These are phyloP conservation scores for Thermochaetoides thermophila DNA, from an alignment of 495 filamentous ascomycete genomes.

Conservation along the genomic window DNA sequence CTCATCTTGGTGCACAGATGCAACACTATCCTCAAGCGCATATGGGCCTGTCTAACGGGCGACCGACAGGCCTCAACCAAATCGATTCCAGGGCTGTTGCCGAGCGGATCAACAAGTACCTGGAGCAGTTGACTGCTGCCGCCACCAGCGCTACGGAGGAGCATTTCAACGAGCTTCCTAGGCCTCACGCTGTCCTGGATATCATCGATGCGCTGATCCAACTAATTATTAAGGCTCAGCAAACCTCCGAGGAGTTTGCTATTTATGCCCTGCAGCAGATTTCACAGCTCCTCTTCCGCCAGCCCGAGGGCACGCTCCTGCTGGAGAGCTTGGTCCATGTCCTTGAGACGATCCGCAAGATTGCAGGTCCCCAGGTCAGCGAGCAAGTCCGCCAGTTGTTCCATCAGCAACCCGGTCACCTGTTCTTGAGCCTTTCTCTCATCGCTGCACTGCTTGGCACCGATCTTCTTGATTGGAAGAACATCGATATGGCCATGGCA, in stretches of 20 bases:
- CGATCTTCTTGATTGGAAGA: constrained; percentile 64
- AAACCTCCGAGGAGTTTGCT: constrained; percentile 51
- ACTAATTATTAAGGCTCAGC: constrained; percentile 38
- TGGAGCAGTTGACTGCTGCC: constrained; percentile 54
- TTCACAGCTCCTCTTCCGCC: constrained; percentile 49
- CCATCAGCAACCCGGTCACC: constrained; percentile 48
- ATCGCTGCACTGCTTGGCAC: constrained; percentile 55
- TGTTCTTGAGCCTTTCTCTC: constrained; percentile 63
- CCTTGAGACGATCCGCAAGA: constrained; percentile 63
- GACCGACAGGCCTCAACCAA: constrained; percentile 45
- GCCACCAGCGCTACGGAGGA: constrained; percentile 52
- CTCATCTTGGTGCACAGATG: constrained; percentile 47
- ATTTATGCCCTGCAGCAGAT: constrained; percentile 54
- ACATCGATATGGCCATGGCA: constrained; percentile 62
- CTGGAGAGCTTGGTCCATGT: constrained; percentile 74
- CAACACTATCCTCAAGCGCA: constrained; percentile 46
- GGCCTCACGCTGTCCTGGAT: constrained; percentile 48
- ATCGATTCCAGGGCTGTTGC: constrained; percentile 46
- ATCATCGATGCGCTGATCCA: constrained; percentile 41
- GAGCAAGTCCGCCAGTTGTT: constrained; percentile 56
- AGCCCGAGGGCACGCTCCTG: constrained; percentile 42
- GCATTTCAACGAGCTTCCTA: constrained; percentile 52
- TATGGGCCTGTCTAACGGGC: constrained; percentile 30
- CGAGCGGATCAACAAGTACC: constrained; percentile 50
- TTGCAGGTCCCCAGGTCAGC: constrained; percentile 57